Evolutionary conservation across 345 rosid genomes (phyloP).

Genomic region (Eucalyptus paniculata): DNA sequence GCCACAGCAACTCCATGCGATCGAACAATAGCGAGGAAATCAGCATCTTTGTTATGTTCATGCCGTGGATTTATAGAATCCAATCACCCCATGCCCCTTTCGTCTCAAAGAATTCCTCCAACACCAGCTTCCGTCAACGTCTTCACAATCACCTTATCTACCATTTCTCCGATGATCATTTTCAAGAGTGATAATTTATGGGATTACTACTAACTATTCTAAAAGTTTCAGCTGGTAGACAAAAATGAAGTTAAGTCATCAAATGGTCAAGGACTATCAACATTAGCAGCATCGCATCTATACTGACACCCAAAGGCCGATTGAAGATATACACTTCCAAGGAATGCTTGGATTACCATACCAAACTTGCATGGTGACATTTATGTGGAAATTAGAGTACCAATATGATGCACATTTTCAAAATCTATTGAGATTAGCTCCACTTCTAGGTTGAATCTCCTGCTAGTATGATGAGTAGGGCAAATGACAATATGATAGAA

Average conservation of each 20-base stretch:
- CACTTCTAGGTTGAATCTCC: background rate
- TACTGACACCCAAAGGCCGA: background rate
- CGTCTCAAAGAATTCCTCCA: background rate
- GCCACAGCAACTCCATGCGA: rapidly evolving
- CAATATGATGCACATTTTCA: background rate
- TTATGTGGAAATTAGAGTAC: background rate
- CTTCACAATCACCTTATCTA: background rate
- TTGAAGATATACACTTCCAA: background rate
- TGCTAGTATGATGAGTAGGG: background rate
- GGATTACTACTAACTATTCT: rapidly evolving
- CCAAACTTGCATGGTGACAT: background rate
- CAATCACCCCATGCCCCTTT: background rate
- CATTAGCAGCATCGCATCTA: background rate
- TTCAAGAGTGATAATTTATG: background rate
- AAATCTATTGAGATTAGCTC: background rate
- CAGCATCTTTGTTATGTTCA: background rate
- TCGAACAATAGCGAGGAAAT: background rate
- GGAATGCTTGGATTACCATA: background rate
- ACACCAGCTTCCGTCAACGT: background rate
- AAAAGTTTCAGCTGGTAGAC: background rate
- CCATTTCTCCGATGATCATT: background rate
- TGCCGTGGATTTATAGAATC: background rate
- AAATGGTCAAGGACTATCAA: background rate
- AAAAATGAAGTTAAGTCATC: background rate
- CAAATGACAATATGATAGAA: background rate